phyloP scores from a whole-genome alignment of 176 grass and related monocot species.

The Lolium multiflorum region DNA sequence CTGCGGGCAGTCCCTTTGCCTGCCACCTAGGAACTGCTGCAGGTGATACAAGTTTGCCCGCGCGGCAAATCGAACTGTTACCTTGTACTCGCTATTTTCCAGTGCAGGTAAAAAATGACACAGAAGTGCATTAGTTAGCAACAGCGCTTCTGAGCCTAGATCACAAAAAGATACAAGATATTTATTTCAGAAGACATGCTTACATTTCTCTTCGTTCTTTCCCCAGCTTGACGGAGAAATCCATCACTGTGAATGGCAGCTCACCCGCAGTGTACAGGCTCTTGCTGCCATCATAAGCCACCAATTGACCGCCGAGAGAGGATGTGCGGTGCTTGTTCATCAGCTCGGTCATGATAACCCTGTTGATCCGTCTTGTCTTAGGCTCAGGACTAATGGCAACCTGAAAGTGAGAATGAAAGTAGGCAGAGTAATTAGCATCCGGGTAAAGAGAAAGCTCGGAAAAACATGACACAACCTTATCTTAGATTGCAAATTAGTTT shows the following conservation, averaged over 20 bases:
- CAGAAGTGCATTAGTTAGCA: conserved; percentile 32
- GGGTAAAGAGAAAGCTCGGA: neutral
- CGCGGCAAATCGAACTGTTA: conserved; percentile 52
- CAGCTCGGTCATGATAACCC: conserved; percentile 60
- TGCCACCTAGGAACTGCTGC: conserved; percentile 51
- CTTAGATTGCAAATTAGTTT: neutral
- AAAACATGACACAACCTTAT: neutral
- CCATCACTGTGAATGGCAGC: conserved; percentile 66
- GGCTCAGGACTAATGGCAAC: conserved; percentile 63
- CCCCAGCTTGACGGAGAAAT: conserved; percentile 73
- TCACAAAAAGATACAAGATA: neutral
- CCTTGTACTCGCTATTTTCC: conserved; percentile 66
- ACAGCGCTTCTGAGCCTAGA: conserved; percentile 8
- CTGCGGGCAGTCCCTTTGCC: conserved; percentile 56
- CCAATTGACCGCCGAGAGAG: conserved; percentile 39
- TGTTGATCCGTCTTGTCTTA: conserved; percentile 60
- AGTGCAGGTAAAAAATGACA: conserved; percentile 33
- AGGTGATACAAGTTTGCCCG: conserved; percentile 61
- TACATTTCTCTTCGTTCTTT: conserved; percentile 34
- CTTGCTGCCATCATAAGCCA: conserved; percentile 81
- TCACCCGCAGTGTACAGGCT: conserved; percentile 75
- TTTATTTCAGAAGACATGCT: neutral
- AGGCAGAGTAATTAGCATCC: neutral
- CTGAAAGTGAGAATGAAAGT: conserved; percentile 46
- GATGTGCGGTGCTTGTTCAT: conserved; percentile 41